Evolutionary conservation across 192 early-diverging fungal genomes (phyloP).

Genomic region (Podila epigama): DNA sequence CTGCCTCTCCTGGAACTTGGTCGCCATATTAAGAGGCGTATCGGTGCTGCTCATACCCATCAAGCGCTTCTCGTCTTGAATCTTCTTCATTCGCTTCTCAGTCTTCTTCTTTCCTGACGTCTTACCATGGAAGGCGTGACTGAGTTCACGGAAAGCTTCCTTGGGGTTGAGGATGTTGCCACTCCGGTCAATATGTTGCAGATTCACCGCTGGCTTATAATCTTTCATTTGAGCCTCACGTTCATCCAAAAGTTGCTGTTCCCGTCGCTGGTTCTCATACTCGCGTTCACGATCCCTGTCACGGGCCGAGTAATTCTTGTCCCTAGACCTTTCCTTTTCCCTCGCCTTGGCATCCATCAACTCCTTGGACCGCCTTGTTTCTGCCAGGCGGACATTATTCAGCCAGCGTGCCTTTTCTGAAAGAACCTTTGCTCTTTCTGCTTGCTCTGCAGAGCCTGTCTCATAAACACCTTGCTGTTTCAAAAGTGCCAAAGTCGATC

Average conservation of each 20-base stretch:
- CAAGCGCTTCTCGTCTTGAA: conserved; percentile 82
- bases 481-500: conserved; percentile 82
- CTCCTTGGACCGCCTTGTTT: conserved; percentile 66
- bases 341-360: conserved; percentile 74
- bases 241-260: conserved; percentile 72
- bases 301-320: conserved; percentile 49
- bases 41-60: conserved; percentile 76
- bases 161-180: conserved; percentile 84
- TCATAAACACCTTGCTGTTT: conserved; percentile 76
- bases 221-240: conserved; percentile 86
- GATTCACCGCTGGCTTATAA: conserved; percentile 89
- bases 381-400: conserved; percentile 69
- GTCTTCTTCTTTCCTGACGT: conserved; percentile 93
- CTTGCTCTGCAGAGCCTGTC: conserved; percentile 71
- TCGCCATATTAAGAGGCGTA: conserved; percentile 79
- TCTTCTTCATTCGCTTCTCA: conserved; percentile 83
- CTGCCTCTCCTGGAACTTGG: conserved; percentile 74
- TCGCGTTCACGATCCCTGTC: conserved; percentile 57
- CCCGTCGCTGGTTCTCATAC: conserved; percentile 59
- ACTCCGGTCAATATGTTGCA: conserved; percentile 91
- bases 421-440: conserved; percentile 66
- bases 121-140: conserved; percentile 97
- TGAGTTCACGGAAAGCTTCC: conserved; percentile 90
- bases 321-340: conserved; percentile 58
- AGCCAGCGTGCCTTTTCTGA: conserved; percentile 75